Conservation (phyloP, 306 rosid species). For the Canavalia ensiformis region DNA sequence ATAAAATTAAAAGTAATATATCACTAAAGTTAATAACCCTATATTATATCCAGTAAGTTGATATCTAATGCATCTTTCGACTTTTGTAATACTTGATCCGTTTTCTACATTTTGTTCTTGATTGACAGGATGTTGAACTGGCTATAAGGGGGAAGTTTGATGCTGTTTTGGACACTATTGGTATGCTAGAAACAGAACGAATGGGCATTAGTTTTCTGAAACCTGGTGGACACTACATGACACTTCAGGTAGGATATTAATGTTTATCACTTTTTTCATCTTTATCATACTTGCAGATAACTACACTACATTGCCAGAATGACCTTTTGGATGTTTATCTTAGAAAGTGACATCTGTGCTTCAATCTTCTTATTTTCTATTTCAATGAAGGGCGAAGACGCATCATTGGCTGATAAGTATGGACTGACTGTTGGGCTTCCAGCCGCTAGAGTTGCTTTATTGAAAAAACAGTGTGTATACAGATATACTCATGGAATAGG, state of each 20-base stretch:
- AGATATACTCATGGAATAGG: slow-evolving; percentile 84
- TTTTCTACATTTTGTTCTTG: slow-evolving; percentile 37
- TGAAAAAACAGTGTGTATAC: slow-evolving; percentile 75
- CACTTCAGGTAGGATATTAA: slow-evolving; percentile 85
- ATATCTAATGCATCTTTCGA: slow-evolving; percentile 17
- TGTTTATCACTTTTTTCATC: slow-evolving; percentile 40
- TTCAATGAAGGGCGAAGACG: slow-evolving; percentile 85
- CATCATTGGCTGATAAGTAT: slow-evolving; percentile 77
- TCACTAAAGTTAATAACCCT: slow-evolving; percentile 20
- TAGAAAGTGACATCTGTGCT: slow-evolving; percentile 20
- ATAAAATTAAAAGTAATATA: slow-evolving; percentile 5
- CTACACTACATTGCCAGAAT: slow-evolving; percentile 24
- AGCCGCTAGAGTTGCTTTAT: slow-evolving; percentile 58
- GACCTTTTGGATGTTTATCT: slow-evolving; percentile 29
- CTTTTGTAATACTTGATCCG: slow-evolving; percentile 33
- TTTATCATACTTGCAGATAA: slow-evolving; percentile 25
- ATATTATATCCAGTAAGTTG: neutral
- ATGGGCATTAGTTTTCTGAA: slow-evolving; percentile 75
- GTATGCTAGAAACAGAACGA: slow-evolving; percentile 82
- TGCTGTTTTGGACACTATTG: slow-evolving; percentile 97
- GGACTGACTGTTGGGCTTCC: slow-evolving; percentile 87
- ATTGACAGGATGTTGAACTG: slow-evolving; percentile 70
- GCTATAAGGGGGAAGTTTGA: slow-evolving; percentile 87
- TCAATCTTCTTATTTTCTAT: slow-evolving; percentile 44
- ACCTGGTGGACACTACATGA: slow-evolving; percentile 97